These are phyloP conservation scores for Crithidia acanthocephali DNA, from an alignment of 208 protist species.

Conservation along the genomic window DNA sequence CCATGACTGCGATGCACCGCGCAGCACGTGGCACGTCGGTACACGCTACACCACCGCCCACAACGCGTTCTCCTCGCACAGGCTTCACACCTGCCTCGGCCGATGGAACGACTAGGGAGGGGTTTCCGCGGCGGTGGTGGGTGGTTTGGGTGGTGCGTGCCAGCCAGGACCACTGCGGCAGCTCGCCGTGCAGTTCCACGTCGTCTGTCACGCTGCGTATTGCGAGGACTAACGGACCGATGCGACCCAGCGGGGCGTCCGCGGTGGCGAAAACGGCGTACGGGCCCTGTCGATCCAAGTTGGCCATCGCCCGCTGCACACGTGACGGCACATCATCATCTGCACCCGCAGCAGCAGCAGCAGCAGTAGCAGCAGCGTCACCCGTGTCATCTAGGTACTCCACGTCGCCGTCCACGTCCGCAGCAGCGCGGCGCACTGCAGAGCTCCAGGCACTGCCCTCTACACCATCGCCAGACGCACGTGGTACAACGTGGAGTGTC, in stretches of 20 bases:
- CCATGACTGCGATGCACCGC: slow-evolving; percentile 9
- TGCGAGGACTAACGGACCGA: slow-evolving; percentile 11
- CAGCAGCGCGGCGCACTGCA: neutral
- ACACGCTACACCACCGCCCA: too few relatives aligned
- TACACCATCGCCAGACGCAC: neutral
- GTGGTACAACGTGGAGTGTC: neutral
- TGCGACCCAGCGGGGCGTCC: slow-evolving; percentile 7
- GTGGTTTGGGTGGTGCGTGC: neutral
- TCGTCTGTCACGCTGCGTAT: slow-evolving; percentile 15
- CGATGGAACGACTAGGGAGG: too few relatives aligned
- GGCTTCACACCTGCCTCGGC: too few relatives aligned
- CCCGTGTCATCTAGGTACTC: neutral
- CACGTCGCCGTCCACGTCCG: neutral
- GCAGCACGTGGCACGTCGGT: too few relatives aligned
- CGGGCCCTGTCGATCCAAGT: neutral
- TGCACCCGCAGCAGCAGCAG: too few relatives aligned
- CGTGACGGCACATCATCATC: too few relatives aligned
- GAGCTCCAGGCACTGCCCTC: neutral
- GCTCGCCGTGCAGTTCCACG: neutral
- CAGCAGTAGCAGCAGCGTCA: too few relatives aligned
- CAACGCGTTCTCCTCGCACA: too few relatives aligned
- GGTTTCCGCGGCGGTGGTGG: neutral
- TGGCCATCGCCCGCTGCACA: neutral
- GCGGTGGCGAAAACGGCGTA: slow-evolving; percentile 8
- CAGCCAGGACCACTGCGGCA: slow-evolving; percentile 16